A percentile compares a stretch with the other conserved stretches of the same genome.
phyloP scores from a whole-genome alignment of 169 alveolate species.

The Plasmodium inui region DNA sequence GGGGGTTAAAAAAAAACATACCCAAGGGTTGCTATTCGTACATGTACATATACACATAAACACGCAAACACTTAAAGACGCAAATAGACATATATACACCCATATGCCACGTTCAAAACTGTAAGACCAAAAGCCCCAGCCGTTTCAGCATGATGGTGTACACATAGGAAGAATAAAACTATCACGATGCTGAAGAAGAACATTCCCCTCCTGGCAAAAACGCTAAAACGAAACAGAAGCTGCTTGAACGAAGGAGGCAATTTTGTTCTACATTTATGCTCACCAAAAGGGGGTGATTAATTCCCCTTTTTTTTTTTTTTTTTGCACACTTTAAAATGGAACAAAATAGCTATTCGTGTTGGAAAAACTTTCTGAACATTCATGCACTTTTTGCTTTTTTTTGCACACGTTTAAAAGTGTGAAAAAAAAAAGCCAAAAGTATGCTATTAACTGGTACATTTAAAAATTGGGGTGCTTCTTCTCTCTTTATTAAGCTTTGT shows the following conservation, averaged over 20 bases:
- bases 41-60: background rate
- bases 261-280: constrained; percentile 31
- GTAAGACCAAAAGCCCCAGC: background rate
- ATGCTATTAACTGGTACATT: background rate
- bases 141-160: background rate
- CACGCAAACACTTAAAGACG: background rate
- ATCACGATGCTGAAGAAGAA: background rate
- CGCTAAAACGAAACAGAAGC: background rate
- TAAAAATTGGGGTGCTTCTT: background rate
- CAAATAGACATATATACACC: background rate
- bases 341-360: constrained; percentile 7
- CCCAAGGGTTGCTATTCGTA: background rate
- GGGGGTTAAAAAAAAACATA: background rate
- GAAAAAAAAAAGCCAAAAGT: constrained; percentile 12
- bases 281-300: background rate
- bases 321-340: constrained; percentile 7
- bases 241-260: background rate
- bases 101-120: background rate
- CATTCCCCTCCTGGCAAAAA: background rate
- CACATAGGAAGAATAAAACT: background rate
- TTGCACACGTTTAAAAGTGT: constrained; percentile 25
- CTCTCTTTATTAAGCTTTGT: background rate
- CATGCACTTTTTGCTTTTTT: constrained; percentile 31
- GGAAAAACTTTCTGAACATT: constrained; percentile 36
- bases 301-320: constrained; percentile 8